Evolutionary conservation across 2,329 filamentous ascomycete species (phyloP).

Genomic region (Epichloe uncinata): DNA sequence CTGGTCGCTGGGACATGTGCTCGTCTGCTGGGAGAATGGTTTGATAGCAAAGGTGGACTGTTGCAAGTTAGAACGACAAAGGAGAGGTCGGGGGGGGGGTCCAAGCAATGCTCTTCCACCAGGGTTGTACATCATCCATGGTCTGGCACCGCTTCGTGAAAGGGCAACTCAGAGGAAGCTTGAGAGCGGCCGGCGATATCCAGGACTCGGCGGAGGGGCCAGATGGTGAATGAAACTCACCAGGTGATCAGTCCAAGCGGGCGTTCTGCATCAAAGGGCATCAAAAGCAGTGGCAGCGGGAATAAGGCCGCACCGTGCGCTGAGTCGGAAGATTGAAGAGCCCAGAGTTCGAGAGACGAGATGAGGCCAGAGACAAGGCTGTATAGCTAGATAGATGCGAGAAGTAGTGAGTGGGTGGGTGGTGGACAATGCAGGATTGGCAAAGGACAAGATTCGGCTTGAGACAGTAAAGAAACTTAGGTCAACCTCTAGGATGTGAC

Average conservation of each 20-base stretch:
- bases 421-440: neutral
- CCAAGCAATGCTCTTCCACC: neutral
- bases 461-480: neutral
- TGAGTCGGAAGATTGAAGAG: neutral
- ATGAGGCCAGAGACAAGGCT: neutral
- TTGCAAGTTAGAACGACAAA: neutral
- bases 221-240: neutral
- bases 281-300: neutral
- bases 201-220: neutral
- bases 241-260: neutral
- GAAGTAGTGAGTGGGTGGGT: neutral
- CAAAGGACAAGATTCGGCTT: neutral
- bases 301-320: slow-evolving; percentile 1
- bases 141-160: neutral
- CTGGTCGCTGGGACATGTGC: slow-evolving; percentile 47
- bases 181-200: neutral
- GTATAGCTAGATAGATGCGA: neutral
- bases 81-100: neutral
- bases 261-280: neutral
- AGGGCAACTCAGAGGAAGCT: neutral
- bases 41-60: slow-evolving; percentile 6
- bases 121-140: neutral
- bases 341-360: neutral
- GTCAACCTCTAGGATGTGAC: neutral
- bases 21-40: slow-evolving; percentile 18